Percentiles rank a stretch among this genome's conserved stretches.
These are phyloP conservation scores for Bryoerythrophyllum caledonicum DNA, from an alignment of 225 moss, liverwort and hornwort genomes.

Conservation along the genomic window DNA sequence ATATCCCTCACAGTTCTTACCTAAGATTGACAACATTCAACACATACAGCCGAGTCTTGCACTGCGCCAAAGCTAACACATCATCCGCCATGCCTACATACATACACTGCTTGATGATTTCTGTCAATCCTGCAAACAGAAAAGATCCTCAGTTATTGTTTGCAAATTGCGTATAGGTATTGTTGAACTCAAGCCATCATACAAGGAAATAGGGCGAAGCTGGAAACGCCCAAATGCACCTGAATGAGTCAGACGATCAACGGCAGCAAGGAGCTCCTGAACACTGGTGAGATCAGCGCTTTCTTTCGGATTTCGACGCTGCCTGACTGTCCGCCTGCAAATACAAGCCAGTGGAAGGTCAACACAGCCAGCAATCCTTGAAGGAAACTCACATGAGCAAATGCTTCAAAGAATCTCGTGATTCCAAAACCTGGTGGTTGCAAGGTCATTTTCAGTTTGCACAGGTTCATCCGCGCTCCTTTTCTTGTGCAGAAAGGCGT, in stretches of 20 bases:
- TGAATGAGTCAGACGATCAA: conserved; percentile 83
- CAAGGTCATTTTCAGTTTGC: conserved; percentile 68
- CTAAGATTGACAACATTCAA: conserved; percentile 83
- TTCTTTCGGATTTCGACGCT: conserved; percentile 86
- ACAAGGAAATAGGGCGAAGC: conserved; percentile 2
- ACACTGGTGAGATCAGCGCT: conserved; percentile 91
- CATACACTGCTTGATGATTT: conserved; percentile 81
- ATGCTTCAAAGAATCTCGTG: not conserved
- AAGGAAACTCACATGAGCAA: not conserved
- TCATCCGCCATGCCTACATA: conserved; percentile 95
- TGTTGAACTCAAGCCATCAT: not conserved
- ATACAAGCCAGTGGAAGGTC: conserved; percentile 19
- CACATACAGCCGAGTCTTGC: conserved; percentile 86
- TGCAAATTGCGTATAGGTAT: not conserved
- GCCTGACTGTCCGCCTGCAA: conserved; percentile 72
- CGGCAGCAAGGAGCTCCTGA: conserved; percentile 82
- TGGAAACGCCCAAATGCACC: conserved; percentile 32
- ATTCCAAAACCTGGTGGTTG: conserved; percentile 65
- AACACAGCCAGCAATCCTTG: not conserved
- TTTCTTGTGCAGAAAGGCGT: conserved; percentile 79
- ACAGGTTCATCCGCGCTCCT: conserved; percentile 29
- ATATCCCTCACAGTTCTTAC: conserved; percentile 36
- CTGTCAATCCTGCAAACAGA: conserved; percentile 64
- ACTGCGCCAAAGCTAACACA: conserved; percentile 78
- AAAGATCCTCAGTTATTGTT: conserved; percentile 13